phyloP scores from a whole-genome alignment of 2,329 filamentous ascomycete species.

The Epichloe sp. region DNA sequence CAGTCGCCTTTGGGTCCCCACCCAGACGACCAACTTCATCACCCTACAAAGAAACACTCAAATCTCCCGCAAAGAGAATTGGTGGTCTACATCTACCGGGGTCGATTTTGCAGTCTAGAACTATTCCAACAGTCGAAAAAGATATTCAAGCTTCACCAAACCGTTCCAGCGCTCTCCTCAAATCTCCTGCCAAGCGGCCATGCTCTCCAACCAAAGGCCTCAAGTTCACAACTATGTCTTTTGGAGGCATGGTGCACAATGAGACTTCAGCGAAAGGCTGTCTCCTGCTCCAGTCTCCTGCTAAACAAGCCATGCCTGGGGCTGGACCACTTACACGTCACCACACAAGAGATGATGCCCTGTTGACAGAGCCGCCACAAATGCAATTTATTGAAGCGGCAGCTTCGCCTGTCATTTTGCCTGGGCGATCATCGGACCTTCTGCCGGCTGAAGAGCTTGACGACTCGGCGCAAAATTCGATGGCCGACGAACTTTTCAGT shows the following conservation, averaged over 20 bases:
- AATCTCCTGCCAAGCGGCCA: slow-evolving; percentile 38
- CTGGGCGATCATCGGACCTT: slow-evolving; percentile 21
- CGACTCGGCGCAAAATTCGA: slow-evolving; percentile 7
- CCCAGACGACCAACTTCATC: slow-evolving; percentile 40
- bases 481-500: slow-evolving; percentile 19
- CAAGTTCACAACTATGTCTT: slow-evolving; percentile 11
- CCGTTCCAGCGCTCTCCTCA: slow-evolving; percentile 26
- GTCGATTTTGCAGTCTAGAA: slow-evolving; percentile 18
- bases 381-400: slow-evolving; percentile 24
- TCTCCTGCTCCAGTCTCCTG: slow-evolving; percentile 38
- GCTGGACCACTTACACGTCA: slow-evolving; percentile 21
- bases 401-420: slow-evolving; percentile 15
- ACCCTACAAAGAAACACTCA: slow-evolving; percentile 41
- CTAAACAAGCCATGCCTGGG: slow-evolving; percentile 29
- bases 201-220: slow-evolving; percentile 30
- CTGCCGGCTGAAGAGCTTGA: slow-evolving; percentile 23
- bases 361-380: slow-evolving; percentile 17
- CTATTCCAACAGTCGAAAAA: slow-evolving; percentile 6
- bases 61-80: slow-evolving; percentile 39
- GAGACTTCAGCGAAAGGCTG: slow-evolving; percentile 29
- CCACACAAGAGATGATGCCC: slow-evolving; percentile 9
- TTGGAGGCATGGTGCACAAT: slow-evolving; percentile 15
- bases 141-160: slow-evolving; percentile 17
- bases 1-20: slow-evolving; percentile 33
- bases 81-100: slow-evolving; percentile 18